Conservation (phyloP, 306 rosid species). For the Quercus parvula region DNA sequence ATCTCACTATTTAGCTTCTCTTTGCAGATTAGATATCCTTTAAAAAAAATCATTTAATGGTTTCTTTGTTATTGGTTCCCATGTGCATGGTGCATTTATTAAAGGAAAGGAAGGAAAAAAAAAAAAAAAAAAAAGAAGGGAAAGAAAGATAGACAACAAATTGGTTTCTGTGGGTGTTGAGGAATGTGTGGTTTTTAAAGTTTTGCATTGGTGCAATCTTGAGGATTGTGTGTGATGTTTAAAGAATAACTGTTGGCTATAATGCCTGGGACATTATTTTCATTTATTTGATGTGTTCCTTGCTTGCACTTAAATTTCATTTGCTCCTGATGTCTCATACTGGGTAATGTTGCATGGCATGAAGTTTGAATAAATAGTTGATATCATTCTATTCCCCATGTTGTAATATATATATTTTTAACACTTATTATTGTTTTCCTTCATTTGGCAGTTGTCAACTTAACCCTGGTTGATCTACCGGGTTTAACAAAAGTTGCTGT, state of each 20-base stretch:
- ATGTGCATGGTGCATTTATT: not conserved
- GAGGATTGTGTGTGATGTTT: not conserved
- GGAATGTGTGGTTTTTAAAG: not conserved
- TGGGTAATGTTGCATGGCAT: not conserved
- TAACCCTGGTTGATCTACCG: conserved; percentile 87
- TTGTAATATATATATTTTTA: not conserved
- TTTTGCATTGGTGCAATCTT: not conserved
- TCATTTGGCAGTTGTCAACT: conserved; percentile 85
- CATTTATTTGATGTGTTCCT: not conserved
- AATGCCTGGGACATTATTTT: not conserved
- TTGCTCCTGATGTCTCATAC: not conserved
- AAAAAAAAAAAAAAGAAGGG: not conserved
- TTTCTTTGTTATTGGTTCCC: not conserved
- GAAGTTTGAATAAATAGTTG: not conserved
- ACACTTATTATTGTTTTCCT: conserved; percentile 12
- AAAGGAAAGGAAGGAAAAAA: not conserved
- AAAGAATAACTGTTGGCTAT: not conserved
- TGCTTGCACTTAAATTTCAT: not conserved
- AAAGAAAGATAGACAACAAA: not conserved
- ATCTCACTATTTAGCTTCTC: not conserved
- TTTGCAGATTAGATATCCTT: not conserved
- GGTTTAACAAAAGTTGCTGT: conserved; percentile 96
- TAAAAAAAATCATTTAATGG: not conserved
- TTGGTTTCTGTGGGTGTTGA: not conserved
- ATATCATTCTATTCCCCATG: not conserved